A percentile compares a stretch with the other conserved stretches of the same genome.
Conservation (phyloP, 441 rosid species). For the Pelargonium australe region DNA sequence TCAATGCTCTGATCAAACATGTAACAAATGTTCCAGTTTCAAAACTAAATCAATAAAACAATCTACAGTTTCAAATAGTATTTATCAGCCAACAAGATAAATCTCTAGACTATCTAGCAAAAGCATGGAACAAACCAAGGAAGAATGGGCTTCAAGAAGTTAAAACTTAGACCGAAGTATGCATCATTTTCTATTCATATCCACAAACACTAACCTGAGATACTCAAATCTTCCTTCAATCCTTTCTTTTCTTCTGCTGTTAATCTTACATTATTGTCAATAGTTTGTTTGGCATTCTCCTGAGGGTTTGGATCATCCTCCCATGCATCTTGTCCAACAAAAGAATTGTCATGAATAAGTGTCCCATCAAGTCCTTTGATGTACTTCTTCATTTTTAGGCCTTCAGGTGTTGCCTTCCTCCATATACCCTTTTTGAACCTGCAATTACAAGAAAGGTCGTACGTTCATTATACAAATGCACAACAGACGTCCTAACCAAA, state of each 20-base stretch:
- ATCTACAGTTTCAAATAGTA: too few relatives aligned
- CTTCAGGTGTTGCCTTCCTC: slow-evolving; percentile 82
- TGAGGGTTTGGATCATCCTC: slow-evolving; percentile 53
- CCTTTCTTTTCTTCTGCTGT: slow-evolving; percentile 59
- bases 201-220: slow-evolving; percentile 41
- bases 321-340: slow-evolving; percentile 95
- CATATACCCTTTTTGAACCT: slow-evolving; percentile 84
- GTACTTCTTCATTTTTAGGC: slow-evolving; percentile 79
- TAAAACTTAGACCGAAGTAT: background rate
- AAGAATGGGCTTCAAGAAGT: background rate
- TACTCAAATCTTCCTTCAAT: slow-evolving; percentile 55
- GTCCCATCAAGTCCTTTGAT: slow-evolving; percentile 75
- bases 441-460: slow-evolving; percentile 16
- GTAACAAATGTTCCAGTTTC: too few relatives aligned
- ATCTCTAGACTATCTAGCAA: too few relatives aligned
- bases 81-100: too few relatives aligned
- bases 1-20: too few relatives aligned
- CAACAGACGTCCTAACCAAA: background rate
- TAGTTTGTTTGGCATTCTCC: slow-evolving; percentile 48
- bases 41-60: too few relatives aligned
- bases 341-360: slow-evolving; percentile 65
- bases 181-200: background rate
- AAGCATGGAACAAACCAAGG: background rate
- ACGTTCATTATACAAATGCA: background rate
- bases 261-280: slow-evolving; percentile 46